phyloP scores from a whole-genome alignment of 2,329 filamentous ascomycete genomes.

The Neofusicoccum sp. region DNA sequence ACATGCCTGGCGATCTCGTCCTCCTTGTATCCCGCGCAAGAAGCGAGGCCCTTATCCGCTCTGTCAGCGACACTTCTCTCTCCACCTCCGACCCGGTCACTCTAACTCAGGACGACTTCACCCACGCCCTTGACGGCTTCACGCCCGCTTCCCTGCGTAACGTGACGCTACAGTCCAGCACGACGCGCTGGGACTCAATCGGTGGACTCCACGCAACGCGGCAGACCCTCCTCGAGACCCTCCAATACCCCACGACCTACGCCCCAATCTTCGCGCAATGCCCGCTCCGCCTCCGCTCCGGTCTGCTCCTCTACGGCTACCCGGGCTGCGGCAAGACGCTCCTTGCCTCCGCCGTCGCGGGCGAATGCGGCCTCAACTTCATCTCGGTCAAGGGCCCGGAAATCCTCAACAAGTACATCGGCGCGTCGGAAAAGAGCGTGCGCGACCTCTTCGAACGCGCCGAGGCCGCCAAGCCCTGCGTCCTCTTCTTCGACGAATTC shows the following conservation, averaged over 20 bases:
- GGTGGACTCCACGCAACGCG: conserved; percentile 84
- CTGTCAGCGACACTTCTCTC: conserved; percentile 52
- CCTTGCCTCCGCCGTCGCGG: conserved; percentile 92
- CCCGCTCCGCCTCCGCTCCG: conserved; percentile 88
- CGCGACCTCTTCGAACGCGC: conserved; percentile 93
- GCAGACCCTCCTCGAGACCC: conserved; percentile 86
- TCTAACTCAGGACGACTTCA: conserved; percentile 74
- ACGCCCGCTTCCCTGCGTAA: conserved; percentile 93
- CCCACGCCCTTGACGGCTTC: conserved; percentile 82
- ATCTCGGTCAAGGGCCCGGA: conserved; percentile 98
- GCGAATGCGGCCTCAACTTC: conserved; percentile 96
- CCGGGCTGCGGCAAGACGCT: conserved; percentile 97
- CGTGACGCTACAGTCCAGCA: conserved; percentile 88
- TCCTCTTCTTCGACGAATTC: conserved; percentile 98
- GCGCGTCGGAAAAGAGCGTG: conserved; percentile 93
- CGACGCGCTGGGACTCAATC: conserved; percentile 88
- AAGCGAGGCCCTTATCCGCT: conserved; percentile 88
- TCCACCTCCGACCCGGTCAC: conserved; percentile 47
- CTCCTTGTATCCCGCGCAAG: conserved; percentile 82
- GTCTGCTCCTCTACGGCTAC: conserved; percentile 88
- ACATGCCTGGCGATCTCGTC: conserved; percentile 92
- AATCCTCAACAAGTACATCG: conserved; percentile 98
- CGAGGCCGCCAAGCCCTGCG: conserved; percentile 84
- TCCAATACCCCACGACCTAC: conserved; percentile 97
- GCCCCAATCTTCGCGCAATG: conserved; percentile 97